Evolutionary conservation across 345 rosid species (phyloP), one percentile per base, ranked within the genome.

Genomic region (Gossypium turneri): DNA sequence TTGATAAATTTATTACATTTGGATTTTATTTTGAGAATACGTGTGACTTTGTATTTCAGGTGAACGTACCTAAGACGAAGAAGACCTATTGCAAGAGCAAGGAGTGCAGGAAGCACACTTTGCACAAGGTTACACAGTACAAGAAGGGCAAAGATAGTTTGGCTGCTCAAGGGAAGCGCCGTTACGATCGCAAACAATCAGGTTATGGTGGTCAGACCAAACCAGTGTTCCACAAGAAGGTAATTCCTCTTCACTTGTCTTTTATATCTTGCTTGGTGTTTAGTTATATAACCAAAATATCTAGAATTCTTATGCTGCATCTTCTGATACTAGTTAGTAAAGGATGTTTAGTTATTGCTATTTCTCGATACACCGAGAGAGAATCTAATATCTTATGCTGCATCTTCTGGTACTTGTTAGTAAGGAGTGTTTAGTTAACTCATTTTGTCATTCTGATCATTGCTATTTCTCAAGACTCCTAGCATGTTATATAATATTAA

Each of bases 171-270:
- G 97, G 97, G 25, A 92, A 92, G 77, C 85, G 97, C 8, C 97
- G 97, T 80, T 92, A 92, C 57, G 97, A 90, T 61, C 90, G 97
- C 15, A 90, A 92, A 8, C 95, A 92, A 69, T 92, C 97, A 10
- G 97, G 97, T 10, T 92, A 90, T 79, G 97, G 97, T 57, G 97
- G 97, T 50, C 97, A 92, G 84, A 92, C 95, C 73, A 92, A 92
- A 81, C 95, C 95, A 4, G 97, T 92, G 52, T 92, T 90, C 81
- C 97, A 90, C 92, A 92, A 92, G 87, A 92, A 92, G 92, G 97
- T 89, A 81, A 67, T 25, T 52, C 20, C 19, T 27, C 8, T 47
- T 22, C 29, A 10, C 60, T 51, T 16, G 10, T 56, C 9, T 72
- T 44, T 66, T 66, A 6, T 44, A 4, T 22, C 70, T 65, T 65